These are phyloP conservation scores for Solanum neorickii DNA, from an alignment of 257 asterid genomes.

Conservation along the genomic window DNA sequence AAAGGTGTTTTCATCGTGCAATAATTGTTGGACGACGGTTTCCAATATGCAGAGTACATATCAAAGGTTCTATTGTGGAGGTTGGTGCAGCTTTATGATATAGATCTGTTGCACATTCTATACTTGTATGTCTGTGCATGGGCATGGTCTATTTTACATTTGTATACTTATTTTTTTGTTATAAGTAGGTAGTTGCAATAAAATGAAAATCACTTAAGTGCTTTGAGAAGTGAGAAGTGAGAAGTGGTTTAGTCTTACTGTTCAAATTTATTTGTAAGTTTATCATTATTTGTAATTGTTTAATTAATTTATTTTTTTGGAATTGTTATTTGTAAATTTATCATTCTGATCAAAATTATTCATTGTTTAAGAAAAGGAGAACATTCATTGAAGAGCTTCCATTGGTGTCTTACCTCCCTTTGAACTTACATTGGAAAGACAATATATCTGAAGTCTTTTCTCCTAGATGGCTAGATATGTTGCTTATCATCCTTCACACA, in stretches of 20 bases:
- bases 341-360: background rate
- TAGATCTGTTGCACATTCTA: background rate
- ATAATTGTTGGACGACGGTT: slow-evolving; percentile 58
- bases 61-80: slow-evolving; percentile 57
- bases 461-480: background rate
- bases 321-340: background rate
- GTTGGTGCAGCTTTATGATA: slow-evolving; percentile 26
- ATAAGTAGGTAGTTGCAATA: background rate
- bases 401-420: background rate
- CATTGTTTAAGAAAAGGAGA: background rate
- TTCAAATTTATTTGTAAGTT: background rate
- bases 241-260: background rate
- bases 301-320: too few relatives aligned
- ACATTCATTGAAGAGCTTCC: background rate
- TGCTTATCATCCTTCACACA: background rate
- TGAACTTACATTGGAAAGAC: background rate
- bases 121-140: background rate
- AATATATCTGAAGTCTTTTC: background rate
- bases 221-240: background rate
- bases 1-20: slow-evolving; percentile 29
- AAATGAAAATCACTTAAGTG: background rate
- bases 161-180: background rate
- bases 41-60: slow-evolving; percentile 69
- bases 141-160: background rate
- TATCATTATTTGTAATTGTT: too few relatives aligned